Evolutionary conservation across 2,329 filamentous ascomycete genomes (phyloP), one percentile per base, ranked within the genome.

Genomic region (Neonectria coccinea): DNA sequence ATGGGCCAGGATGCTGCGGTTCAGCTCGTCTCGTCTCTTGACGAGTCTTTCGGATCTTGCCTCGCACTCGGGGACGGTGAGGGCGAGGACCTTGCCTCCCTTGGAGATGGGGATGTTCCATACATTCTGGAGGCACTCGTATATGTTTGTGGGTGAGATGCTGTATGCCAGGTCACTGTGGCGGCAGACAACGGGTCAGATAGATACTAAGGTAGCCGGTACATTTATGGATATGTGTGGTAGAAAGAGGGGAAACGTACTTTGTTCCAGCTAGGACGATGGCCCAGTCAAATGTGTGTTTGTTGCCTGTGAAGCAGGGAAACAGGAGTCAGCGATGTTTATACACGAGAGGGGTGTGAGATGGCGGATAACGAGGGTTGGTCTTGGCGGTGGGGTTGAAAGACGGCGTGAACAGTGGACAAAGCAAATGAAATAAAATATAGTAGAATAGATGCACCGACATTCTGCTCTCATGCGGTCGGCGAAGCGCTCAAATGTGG

Each of bases 251-350:
- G 29, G 22, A 42, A 42, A 73, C 80, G 56, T 77, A 85, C 80
- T 91, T 91, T 53, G 89, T 91, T 2, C 89, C 89, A 9, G 87
- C 89, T 2, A 91, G 82, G 5, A 91, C 76, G 33, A 91, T 83
- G 14, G 86, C 83, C 87, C 88, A 91, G 79, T 90, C 86, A 67
- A 80, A 88, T 1, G 66, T 62, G 4, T 66, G 64, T 31, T 62
- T 66, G n/a, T 68, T 53, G 59, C 70, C 75, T 77, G 31, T 39
- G 5, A 20, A 18, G n/a, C 7, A 42, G 22, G 16, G 14, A 10
- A 42, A 20, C 18, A 14, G 16, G 14, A 31, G 29, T 63, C 47
- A 58, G 31, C 47, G 8, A 44, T 20, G 7, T 53, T 18, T 20
- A 33, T n/a, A 42, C 47, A 20, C 50, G 16, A 54, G 14, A 56